These are phyloP conservation scores for Tubosaeta sp. DNA, from an alignment of 768 basidiomycete genomes.

Conservation along the genomic window DNA sequence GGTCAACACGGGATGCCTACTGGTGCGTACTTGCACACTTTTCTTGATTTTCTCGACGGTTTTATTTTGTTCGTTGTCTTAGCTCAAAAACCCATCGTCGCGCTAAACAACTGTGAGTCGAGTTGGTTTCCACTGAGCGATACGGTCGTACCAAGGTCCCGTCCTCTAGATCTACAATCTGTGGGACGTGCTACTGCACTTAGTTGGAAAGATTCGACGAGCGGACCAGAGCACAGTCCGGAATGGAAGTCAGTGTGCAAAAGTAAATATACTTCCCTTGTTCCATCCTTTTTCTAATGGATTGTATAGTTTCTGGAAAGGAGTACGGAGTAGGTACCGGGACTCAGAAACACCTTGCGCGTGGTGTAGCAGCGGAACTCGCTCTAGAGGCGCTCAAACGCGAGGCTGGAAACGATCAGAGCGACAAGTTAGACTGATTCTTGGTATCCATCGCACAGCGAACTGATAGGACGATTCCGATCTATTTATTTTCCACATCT, in stretches of 20 bases:
- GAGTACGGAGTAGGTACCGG: constrained; percentile 48
- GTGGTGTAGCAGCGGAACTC: constrained; percentile 34
- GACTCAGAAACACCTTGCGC: constrained; percentile 47
- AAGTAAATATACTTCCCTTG: constrained; percentile 36
- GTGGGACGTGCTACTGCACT: constrained; percentile 39
- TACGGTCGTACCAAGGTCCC: neutral
- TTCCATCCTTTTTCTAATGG: constrained; percentile 12
- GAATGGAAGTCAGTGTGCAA: constrained; percentile 59
- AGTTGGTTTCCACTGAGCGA: neutral
- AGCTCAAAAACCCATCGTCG: constrained; percentile 29
- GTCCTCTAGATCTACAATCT: constrained; percentile 49
- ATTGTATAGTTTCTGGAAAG: constrained; percentile 45
- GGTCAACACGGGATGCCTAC: constrained; percentile 20
- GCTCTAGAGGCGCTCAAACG: constrained; percentile 36
- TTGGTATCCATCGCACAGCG: neutral
- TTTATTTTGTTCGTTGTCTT: constrained; percentile 13
- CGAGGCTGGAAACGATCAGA: constrained; percentile 16
- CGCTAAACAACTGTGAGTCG: constrained; percentile 40
- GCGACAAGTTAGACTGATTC: constrained; percentile 7
- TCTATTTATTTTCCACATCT: neutral
- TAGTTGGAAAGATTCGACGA: constrained; percentile 49
- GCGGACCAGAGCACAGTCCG: constrained; percentile 43
- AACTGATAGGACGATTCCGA: neutral
- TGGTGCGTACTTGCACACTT: constrained; percentile 13
- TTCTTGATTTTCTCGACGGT: neutral